Conservation (phyloP, 2,329 filamentous ascomycete species). For the Colletotrichum orbiculare region DNA sequence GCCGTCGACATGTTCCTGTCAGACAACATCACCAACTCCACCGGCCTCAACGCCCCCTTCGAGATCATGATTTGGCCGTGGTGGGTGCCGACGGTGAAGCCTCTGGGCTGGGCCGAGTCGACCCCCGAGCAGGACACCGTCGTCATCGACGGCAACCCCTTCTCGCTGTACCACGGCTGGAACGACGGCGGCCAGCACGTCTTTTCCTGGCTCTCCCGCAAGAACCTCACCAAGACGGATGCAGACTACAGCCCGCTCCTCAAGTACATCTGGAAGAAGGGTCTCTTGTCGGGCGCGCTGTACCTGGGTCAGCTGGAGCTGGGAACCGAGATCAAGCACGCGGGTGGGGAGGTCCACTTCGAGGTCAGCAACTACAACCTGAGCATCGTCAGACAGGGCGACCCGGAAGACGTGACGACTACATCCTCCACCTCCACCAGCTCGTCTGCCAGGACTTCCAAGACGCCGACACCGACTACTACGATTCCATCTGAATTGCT, state of each 20-base stretch:
- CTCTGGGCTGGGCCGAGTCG: constrained; percentile 31
- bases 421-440: not conserved
- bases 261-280: constrained; percentile 34
- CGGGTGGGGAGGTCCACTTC: constrained; percentile 25
- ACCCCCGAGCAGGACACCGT: constrained; percentile 33
- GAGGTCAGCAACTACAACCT: constrained; percentile 33
- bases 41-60: constrained; percentile 30
- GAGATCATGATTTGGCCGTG: constrained; percentile 36
- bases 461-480: constrained; percentile 1
- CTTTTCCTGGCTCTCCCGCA: constrained; percentile 32
- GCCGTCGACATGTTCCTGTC: constrained; percentile 35
- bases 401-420: constrained; percentile 23
- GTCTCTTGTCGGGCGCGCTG: constrained; percentile 28
- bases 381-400: constrained; percentile 31
- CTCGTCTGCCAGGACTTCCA: not conserved
- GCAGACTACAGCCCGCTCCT: constrained; percentile 32
- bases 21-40: constrained; percentile 30
- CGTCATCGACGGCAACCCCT: constrained; percentile 27
- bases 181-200: constrained; percentile 35
- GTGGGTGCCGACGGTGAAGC: constrained; percentile 35
- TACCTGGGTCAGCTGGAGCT: constrained; percentile 32
- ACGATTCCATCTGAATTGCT: not conserved
- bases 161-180: constrained; percentile 34
- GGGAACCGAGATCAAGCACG: constrained; percentile 34
- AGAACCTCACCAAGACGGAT: constrained; percentile 29